Evolutionary conservation across 805 yeast genomes (phyloP), one percentile per base, ranked within the genome.

Genomic region (Saccharomycopsis lassenensis): DNA sequence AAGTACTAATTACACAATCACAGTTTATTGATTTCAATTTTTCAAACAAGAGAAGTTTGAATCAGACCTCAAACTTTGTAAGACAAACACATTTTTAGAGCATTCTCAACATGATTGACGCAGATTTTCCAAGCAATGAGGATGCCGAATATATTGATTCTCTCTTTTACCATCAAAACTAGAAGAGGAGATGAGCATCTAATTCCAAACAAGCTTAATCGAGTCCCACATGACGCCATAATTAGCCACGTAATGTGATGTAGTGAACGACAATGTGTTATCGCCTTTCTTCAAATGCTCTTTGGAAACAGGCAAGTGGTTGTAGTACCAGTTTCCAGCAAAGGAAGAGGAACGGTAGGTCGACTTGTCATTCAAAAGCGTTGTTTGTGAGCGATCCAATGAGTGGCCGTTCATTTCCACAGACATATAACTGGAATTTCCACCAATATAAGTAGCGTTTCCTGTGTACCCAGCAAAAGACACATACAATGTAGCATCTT

Each of bases 151-250:
- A n/a, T n/a, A n/a, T n/a, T n/a, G n/a, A n/a, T n/a, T n/a, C n/a
- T n/a, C n/a, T n/a, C n/a, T n/a, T n/a, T n/a, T n/a, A n/a, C n/a
- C n/a, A n/a, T n/a, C n/a, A n/a, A n/a, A n/a, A n/a, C n/a, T n/a
- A n/a, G n/a, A n/a, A n/a, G n/a, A n/a, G n/a, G n/a, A n/a, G n/a
- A n/a, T n/a, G n/a, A n/a, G n/a, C n/a, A n/a, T n/a, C n/a, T n/a
- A n/a, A n/a, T 22, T 11, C 29, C 29, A 25, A 25, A 16, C 29
- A 7, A 25, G n/a, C n/a, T 25, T 25, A 5, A 25, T 7, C 6
- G 29, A 25, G n/a, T 25, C 29, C 29, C 29, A 25, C 29, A 25
- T 25, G 14, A 25, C 14, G 6, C n/a, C 29, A n/a, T 25, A 25
- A 25, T 25, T 25, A 25, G 29, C 29, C 7, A 16, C 14, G 29